Conservation (phyloP, 179 eudicot species). For the Nepenthes alata region DNA sequence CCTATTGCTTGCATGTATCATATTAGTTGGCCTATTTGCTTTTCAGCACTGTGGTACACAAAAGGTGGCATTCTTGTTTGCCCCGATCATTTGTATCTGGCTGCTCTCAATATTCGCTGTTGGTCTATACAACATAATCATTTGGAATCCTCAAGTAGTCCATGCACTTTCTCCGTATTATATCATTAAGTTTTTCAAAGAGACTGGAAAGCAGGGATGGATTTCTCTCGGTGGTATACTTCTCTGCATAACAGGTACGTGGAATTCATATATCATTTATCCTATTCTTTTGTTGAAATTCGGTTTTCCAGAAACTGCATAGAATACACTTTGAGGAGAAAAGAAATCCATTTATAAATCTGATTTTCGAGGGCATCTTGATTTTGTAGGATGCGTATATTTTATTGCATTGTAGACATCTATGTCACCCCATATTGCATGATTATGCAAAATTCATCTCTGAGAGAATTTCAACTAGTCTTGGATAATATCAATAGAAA, state of each 20-base stretch:
- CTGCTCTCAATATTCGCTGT: constrained; percentile 24
- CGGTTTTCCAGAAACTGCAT: too few relatives aligned
- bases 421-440: too few relatives aligned
- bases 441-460: too few relatives aligned
- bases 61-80: constrained; percentile 43
- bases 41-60: constrained; percentile 41
- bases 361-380: too few relatives aligned
- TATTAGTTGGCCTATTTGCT: constrained; percentile 42
- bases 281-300: too few relatives aligned
- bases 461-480: too few relatives aligned
- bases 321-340: too few relatives aligned
- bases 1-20: constrained; percentile 33
- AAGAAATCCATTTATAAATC: too few relatives aligned
- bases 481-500: too few relatives aligned
- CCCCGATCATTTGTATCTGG: constrained; percentile 40
- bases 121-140: constrained; percentile 39
- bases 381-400: too few relatives aligned
- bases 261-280: constrained; percentile 23
- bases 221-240: constrained; percentile 33
- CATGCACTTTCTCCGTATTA: constrained; percentile 34
- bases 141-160: constrained; percentile 24
- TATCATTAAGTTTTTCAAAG: constrained; percentile 19
- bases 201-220: constrained; percentile 25
- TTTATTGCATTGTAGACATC: too few relatives aligned
- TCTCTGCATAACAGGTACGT: constrained; percentile 29